Conservation (phyloP, 192 early-diverging fungal genomes). For the Linnemannia elongata region DNA sequence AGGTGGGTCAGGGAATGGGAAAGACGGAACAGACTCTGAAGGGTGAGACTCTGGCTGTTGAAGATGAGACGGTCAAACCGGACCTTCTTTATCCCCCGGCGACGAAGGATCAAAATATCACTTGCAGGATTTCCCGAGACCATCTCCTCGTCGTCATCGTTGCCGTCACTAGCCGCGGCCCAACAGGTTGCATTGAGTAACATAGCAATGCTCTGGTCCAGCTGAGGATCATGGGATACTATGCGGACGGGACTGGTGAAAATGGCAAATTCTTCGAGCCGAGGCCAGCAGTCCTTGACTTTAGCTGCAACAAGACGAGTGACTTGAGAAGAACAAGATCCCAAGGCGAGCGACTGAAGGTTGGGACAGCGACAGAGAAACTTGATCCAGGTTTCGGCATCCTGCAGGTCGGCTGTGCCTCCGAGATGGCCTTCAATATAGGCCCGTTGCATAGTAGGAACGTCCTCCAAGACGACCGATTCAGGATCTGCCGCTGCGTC, state of each 20-base stretch:
- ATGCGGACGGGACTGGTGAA: not conserved
- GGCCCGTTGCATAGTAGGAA: not conserved
- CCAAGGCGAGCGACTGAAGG: not conserved
- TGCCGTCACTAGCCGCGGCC: not conserved
- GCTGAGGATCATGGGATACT: not conserved
- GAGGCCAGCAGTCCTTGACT: not conserved
- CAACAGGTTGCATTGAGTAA: not conserved
- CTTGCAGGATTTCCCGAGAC: not conserved
- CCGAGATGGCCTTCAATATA: not conserved
- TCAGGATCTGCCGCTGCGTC: not conserved
- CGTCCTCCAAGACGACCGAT: not conserved
- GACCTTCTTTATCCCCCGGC: not conserved
- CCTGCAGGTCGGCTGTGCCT: not conserved
- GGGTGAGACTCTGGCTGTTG: not conserved
- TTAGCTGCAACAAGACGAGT: not conserved
- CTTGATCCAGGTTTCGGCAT: not conserved
- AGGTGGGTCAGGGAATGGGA: not conserved
- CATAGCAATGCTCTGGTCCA: not conserved
- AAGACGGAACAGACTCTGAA: not conserved
- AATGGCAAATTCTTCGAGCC: not conserved
- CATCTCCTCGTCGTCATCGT: no score
- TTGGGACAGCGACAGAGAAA: not conserved
- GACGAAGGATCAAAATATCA: not conserved
- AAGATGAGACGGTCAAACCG: not conserved
- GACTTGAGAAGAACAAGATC: not conserved